Base-by-base conservation (phyloP, 352 stramenopile genomes). In the Globisporangium orthogonon region DNA sequence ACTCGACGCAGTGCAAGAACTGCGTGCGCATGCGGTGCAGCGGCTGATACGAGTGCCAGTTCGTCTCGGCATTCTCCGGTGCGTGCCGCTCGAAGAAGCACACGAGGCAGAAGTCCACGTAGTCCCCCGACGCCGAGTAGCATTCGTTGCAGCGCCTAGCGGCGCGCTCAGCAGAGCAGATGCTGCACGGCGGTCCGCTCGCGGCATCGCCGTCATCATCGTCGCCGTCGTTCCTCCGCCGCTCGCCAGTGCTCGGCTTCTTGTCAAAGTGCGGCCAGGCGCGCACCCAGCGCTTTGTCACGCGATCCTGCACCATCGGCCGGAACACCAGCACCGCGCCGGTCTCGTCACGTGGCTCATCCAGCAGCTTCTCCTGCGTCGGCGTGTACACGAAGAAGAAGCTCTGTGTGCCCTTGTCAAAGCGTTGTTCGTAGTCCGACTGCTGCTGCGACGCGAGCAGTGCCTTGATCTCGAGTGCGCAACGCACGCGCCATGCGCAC, bases 1-100 rank as follows among this genome's bases (percentile, higher is more conserved):
- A 94, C 62, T 94, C 83, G 60, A 91, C 65, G 57, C 83, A 94
- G 49, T 77, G 74, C 43, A 94, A 83, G 48, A 67, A 69, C 6
- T 53, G 57, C 4, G 65, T 66, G 23, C 52, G 54, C 48, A 73
- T 54, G 9, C 58, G 53, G 45, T 81, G 74, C 48, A 94, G 59
- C 18, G 69, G 54, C 49, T 65, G 68, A 65, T 87, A 94, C 47
- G 77, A 63, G 65, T 94, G 83, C 78, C 72, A 86, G n/a, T 43
- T 54, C 18, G 61, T 72, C 40, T 57, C 56, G 7, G 61, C 49
- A 33, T 63, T 58, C 40, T 68, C 58, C 13, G 60, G 56, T 9
- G 75, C 65, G 35, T 91, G 78, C 2, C 46, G 54, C 45, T 91
- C 74, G 52, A 72, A 86, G 63, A 87, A 94, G 63, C 83, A 94